Conservation (phyloP, 352 stramenopile genomes). For the Globisporangium polare region DNA sequence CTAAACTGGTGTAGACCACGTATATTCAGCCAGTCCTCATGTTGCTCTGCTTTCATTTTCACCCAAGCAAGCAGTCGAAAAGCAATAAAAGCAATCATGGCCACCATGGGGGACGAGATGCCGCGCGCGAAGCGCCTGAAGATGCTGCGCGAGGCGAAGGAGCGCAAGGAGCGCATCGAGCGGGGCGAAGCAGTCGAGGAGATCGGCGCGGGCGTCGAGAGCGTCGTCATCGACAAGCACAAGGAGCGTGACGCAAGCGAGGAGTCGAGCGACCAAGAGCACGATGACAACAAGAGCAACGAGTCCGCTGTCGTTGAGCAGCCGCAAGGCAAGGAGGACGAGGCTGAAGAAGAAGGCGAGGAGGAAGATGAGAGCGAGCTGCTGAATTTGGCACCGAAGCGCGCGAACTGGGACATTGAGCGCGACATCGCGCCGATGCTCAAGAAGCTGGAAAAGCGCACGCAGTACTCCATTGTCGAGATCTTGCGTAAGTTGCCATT, state of each 20-base stretch:
- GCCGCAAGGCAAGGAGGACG: slow-evolving; percentile 18
- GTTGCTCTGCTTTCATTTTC: not conserved
- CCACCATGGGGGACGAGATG: slow-evolving; percentile 43
- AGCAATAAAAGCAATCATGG: slow-evolving; percentile 24
- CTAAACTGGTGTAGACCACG: not conserved
- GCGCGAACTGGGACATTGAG: slow-evolving; percentile 86
- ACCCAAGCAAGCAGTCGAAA: not conserved
- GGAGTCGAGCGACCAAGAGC: not conserved
- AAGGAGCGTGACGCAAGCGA: not conserved
- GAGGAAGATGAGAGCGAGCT: slow-evolving; percentile 61
- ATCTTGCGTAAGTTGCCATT: slow-evolving; percentile 60
- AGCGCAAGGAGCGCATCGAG: slow-evolving; percentile 61
- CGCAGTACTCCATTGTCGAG: slow-evolving; percentile 83
- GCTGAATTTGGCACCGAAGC: slow-evolving; percentile 75
- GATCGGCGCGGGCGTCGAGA: slow-evolving; percentile 8
- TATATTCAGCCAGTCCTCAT: not conserved
- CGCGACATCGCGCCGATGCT: slow-evolving; percentile 84
- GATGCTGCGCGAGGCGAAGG: slow-evolving; percentile 79
- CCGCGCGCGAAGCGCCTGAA: slow-evolving; percentile 81
- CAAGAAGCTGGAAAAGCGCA: slow-evolving; percentile 83
- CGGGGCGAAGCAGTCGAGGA: slow-evolving; percentile 23
- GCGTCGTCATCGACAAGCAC: slow-evolving; percentile 11
- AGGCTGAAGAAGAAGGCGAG: slow-evolving; percentile 21
- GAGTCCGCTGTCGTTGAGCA: slow-evolving; percentile 1
- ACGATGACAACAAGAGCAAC: slow-evolving; percentile 8